Percentiles rank a stretch among this genome's conserved stretches.
phyloP scores from a whole-genome alignment of 768 basidiomycete genomes.

The Lentinula edodes region DNA sequence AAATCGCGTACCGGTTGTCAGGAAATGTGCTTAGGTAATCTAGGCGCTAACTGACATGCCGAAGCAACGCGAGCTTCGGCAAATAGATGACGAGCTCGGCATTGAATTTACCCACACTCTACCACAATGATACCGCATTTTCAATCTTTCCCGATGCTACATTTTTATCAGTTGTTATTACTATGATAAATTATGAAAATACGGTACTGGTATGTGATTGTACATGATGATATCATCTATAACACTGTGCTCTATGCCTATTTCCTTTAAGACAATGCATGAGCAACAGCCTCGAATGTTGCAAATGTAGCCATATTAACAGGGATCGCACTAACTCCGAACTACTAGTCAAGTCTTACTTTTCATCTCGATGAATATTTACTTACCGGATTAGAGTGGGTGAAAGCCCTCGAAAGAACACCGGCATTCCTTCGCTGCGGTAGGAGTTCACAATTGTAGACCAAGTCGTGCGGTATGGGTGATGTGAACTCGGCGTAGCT shows the following conservation, averaged over 20 bases:
- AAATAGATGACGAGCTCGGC: too few species aligned
- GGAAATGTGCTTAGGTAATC: neutral
- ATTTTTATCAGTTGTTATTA: neutral
- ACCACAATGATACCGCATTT: too few species aligned
- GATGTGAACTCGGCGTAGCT: conserved; percentile 9
- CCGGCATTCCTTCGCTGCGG: conserved; percentile 54
- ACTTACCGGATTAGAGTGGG: conserved; percentile 78
- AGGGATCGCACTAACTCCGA: conserved; percentile 56
- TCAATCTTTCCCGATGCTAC: neutral
- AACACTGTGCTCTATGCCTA: neutral
- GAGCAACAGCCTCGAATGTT: conserved; percentile 61
- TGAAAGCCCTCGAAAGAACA: conserved; percentile 72
- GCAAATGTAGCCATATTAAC: conserved; percentile 84
- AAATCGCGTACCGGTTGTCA: neutral
- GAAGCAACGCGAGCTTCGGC: neutral
- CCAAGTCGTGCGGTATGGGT: conserved; percentile 55
- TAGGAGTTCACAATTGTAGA: conserved; percentile 60
- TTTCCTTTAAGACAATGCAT: conserved; percentile 15
- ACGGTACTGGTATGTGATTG: too few species aligned
- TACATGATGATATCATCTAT: neutral
- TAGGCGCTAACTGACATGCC: neutral
- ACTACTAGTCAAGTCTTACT: neutral
- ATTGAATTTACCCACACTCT: too few species aligned
- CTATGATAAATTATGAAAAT: neutral
- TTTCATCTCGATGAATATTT: neutral